Percentiles rank a stretch among this genome's conserved stretches.
Evolutionary conservation across 352 stramenopile species (phyloP).

Genomic region (Thalassiosira gravida): DNA sequence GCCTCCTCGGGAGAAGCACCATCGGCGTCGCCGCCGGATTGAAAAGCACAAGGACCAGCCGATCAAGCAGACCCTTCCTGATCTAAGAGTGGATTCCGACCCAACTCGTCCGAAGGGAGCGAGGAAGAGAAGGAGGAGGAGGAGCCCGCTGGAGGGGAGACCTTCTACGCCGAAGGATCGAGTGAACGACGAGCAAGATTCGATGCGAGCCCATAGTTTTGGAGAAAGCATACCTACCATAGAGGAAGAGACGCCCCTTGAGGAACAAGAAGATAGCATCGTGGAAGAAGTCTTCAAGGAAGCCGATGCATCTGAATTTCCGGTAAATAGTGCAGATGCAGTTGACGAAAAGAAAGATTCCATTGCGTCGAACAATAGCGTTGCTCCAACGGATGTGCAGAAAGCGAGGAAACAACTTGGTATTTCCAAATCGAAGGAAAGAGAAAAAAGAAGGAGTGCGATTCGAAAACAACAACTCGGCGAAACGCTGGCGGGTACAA

Average conservation of each 20-base stretch:
- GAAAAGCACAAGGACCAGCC: too few relatives aligned
- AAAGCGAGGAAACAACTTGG: conserved; percentile 12
- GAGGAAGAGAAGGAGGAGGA: conserved; percentile 2
- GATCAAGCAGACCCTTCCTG: conserved; percentile 2
- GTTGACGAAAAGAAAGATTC: not conserved
- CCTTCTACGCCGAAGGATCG: not conserved
- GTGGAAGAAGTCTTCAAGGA: not conserved
- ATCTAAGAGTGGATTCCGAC: not conserved
- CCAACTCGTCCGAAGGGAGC: not conserved
- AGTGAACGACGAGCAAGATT: conserved; percentile 2
- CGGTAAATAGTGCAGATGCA: not conserved
- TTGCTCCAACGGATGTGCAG: not conserved
- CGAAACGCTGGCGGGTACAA: not conserved
- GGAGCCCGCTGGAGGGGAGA: not conserved
- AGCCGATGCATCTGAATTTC: conserved; percentile 1
- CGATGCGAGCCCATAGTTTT: conserved; percentile 24
- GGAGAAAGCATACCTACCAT: conserved; percentile 30
- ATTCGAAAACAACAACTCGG: not conserved
- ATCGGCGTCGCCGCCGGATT: not conserved
- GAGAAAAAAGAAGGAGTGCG: not conserved
- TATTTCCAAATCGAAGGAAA: conserved; percentile 8
- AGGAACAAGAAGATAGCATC: conserved; percentile 9
- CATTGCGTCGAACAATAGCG: not conserved
- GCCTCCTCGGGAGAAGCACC: not conserved
- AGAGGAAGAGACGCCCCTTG: conserved; percentile 12